Evolutionary conservation across 1,284 basidiomycete species (phyloP).

Genomic region (Lentinula novae-zelandiae): DNA sequence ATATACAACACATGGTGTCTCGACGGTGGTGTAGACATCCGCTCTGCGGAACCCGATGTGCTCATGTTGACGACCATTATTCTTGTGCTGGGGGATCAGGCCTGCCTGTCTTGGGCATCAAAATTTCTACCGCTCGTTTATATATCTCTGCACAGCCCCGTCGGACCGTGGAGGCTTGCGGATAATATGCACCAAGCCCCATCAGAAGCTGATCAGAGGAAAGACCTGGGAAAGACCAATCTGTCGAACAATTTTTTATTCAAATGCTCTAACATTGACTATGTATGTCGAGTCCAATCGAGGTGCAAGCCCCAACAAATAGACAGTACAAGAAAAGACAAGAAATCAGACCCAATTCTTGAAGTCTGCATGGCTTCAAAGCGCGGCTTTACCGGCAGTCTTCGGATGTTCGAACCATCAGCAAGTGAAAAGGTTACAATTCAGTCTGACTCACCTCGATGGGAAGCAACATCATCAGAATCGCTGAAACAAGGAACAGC

Average conservation of each 20-base stretch:
- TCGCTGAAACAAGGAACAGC: conserved; percentile 45
- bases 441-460: conserved; percentile 44
- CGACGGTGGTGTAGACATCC: neutral
- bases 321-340: neutral
- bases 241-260: too few species aligned
- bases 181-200: too few species aligned
- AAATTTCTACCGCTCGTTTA: neutral
- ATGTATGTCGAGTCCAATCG: too few species aligned
- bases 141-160: neutral
- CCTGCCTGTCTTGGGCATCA: conserved; percentile 5
- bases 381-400: conserved; percentile 16
- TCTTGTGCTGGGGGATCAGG: neutral
- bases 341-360: neutral
- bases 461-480: conserved; percentile 48
- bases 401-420: neutral
- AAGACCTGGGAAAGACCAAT: too few species aligned
- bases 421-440: neutral
- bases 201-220: too few species aligned
- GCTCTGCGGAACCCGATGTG: neutral
- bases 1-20: conserved; percentile 4
- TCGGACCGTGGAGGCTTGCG: neutral
- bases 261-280: too few species aligned
- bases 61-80: neutral
- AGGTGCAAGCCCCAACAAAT: too few species aligned
- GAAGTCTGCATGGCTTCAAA: neutral